These are phyloP conservation scores for Zostera marina DNA, from an alignment of 116 monocot species.

Conservation along the genomic window DNA sequence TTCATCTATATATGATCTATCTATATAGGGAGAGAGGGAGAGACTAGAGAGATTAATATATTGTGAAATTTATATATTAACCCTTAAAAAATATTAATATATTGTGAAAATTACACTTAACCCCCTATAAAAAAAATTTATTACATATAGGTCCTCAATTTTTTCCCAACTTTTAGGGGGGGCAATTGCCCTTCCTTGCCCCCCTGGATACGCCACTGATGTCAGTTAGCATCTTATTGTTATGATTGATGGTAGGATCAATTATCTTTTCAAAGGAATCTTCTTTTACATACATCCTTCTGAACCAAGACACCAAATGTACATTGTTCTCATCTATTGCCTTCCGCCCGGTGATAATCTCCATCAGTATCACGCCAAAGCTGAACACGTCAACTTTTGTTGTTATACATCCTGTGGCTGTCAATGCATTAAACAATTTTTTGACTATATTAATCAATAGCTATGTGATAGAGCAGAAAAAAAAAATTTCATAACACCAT, in stretches of 20 bases:
- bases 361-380: conserved; percentile 45
- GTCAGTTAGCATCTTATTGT: conserved; percentile 39
- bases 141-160: too few relatives aligned
- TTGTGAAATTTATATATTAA: too few relatives aligned
- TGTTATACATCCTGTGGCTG: conserved; percentile 35
- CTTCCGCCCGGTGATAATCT: conserved; percentile 29
- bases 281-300: conserved; percentile 23
- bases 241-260: conserved; percentile 18
- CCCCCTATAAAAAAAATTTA: too few relatives aligned
- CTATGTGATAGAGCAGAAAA: background rate
- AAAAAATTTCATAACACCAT: too few relatives aligned
- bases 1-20: too few relatives aligned
- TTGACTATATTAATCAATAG: background rate
- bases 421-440: background rate
- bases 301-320: conserved; percentile 37
- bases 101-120: too few relatives aligned
- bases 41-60: too few relatives aligned
- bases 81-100: too few relatives aligned
- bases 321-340: conserved; percentile 31
- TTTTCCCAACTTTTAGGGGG: too few relatives aligned
- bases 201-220: too few relatives aligned
- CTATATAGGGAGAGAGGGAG: too few relatives aligned
- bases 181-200: too few relatives aligned
- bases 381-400: conserved; percentile 42
- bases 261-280: conserved; percentile 25